Evolutionary conservation across 108 stramenopile genomes (phyloP), one percentile per base, ranked within the genome.

Genomic region (Cyclotella choctawhatcheeana): DNA sequence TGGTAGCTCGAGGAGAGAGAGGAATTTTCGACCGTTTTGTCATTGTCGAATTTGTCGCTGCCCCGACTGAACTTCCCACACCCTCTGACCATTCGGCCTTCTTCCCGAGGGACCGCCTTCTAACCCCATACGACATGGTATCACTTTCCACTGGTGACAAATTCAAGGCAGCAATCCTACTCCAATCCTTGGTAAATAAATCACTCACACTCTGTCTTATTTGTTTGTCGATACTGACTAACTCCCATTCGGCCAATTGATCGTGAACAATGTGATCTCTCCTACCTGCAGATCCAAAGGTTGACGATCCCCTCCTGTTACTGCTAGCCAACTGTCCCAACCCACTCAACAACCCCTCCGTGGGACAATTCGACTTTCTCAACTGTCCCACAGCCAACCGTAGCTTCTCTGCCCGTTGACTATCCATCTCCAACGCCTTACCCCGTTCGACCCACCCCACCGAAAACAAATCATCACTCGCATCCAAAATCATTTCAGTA

Each of bases 371-470:
- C 35, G 91, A 63, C 29, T 82, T 81, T 26, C 77, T 71, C 29
- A 29, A 88, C 89, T 26, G 91, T 90, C 16, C 71, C 47, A 48
- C 47, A n/a, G 17, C 47, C 18, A 10, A 64, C 47, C 87, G 76
- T 18, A 91, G 73, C 29, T 80, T 91, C 52, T 88, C 83, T 1
- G 81, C 89, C 7, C 91, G 83, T 30, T 84, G 78, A 2, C 86
- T 79, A 74, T 95, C 93, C 13, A 84, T 88, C 18, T 89, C 62
- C n/a, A 92, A 50, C 12, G 65, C 63, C 50, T 78, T 83, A 14
- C 93, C 93, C 21, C 87, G 63, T 53, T 96, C 95, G 50, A 73
- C 88, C 95, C 95, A 96, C 0, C 89, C 92, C 56, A 82, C 67
- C 26, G 82, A 76, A 73, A 96, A 96, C 34, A 96, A 74, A 27